These are phyloP conservation scores for Hsuehochloa calcarea DNA, from an alignment of 176 grass and related monocot species.

Conservation along the genomic window DNA sequence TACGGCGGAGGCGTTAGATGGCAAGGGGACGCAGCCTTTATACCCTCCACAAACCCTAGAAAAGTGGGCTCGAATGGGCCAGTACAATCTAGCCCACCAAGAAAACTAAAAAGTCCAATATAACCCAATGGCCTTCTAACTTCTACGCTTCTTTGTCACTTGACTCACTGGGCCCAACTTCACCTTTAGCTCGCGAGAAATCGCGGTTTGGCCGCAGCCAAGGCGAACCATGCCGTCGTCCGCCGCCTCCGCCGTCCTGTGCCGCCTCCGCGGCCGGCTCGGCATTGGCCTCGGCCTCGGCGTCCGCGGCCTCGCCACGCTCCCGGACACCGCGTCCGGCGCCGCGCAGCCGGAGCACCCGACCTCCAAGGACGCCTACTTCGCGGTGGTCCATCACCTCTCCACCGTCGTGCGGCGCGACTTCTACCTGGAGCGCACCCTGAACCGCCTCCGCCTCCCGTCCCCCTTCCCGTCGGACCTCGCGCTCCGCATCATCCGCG, in stretches of 20 bases:
- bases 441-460: conserved; percentile 83
- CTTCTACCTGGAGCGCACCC: conserved; percentile 94
- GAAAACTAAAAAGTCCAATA: neutral
- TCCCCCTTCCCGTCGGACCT: conserved; percentile 74
- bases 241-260: conserved; percentile 11
- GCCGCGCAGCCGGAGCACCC: conserved; percentile 26
- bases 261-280: conserved; percentile 10
- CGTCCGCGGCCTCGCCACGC: conserved; percentile 2
- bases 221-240: conserved; percentile 13
- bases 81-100: neutral
- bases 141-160: neutral
- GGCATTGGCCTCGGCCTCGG: neutral
- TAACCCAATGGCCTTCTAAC: neutral
- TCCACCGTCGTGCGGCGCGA: conserved; percentile 83
- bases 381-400: conserved; percentile 78
- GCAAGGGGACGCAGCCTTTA: neutral
- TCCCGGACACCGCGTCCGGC: neutral
- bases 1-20: neutral
- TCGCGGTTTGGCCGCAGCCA: neutral
- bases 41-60: conserved; percentile 31
- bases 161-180: neutral
- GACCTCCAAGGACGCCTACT: conserved; percentile 80
- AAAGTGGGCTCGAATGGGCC: neutral
- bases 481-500: conserved; percentile 71
- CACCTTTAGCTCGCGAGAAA: neutral